A percentile compares a stretch with the other conserved stretches of the same genome.
Evolutionary conservation across 805 yeast genomes (phyloP).

Genomic region (Saccharomycopsis lassenensis): DNA sequence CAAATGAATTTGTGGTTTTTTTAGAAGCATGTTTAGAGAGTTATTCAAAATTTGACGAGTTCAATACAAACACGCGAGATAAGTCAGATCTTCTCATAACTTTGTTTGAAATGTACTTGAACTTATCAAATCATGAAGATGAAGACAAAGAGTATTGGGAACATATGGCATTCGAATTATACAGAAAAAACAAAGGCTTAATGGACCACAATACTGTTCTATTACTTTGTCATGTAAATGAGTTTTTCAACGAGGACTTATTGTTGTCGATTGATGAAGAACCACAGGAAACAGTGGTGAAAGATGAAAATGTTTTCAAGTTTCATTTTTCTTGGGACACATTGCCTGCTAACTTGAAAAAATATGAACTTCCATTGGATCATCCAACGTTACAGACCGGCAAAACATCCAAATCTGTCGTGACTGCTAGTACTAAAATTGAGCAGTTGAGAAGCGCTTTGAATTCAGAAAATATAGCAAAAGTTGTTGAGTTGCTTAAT

Average conservation of each 20-base stretch:
- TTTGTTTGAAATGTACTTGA: slow-evolving; percentile 69
- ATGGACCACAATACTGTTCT: slow-evolving; percentile 47
- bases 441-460: slow-evolving; percentile 58
- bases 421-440: slow-evolving; percentile 38
- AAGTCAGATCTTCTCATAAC: slow-evolving; percentile 66
- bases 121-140: slow-evolving; percentile 31
- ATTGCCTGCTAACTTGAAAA: background rate
- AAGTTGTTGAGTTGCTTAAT: slow-evolving; percentile 45
- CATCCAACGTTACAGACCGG: too few relatives aligned
- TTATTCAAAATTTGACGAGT: slow-evolving; percentile 66
- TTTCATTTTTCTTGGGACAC: too few relatives aligned
- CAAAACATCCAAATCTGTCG: too few relatives aligned
- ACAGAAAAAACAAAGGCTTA: slow-evolving; percentile 34
- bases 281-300: background rate
- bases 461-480: slow-evolving; percentile 44
- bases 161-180: slow-evolving; percentile 46
- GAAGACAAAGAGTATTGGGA: slow-evolving; percentile 44
- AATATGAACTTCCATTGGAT: background rate
- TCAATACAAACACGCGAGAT: slow-evolving; percentile 39
- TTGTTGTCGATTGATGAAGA: slow-evolving; percentile 3
- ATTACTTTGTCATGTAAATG: slow-evolving; percentile 42
- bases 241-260: slow-evolving; percentile 19
- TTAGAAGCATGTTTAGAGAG: slow-evolving; percentile 82
- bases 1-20: slow-evolving; percentile 82
- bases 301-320: too few relatives aligned